These are phyloP conservation scores for Exsudoporus frostii DNA, from an alignment of 768 basidiomycete genomes.

Conservation along the genomic window DNA sequence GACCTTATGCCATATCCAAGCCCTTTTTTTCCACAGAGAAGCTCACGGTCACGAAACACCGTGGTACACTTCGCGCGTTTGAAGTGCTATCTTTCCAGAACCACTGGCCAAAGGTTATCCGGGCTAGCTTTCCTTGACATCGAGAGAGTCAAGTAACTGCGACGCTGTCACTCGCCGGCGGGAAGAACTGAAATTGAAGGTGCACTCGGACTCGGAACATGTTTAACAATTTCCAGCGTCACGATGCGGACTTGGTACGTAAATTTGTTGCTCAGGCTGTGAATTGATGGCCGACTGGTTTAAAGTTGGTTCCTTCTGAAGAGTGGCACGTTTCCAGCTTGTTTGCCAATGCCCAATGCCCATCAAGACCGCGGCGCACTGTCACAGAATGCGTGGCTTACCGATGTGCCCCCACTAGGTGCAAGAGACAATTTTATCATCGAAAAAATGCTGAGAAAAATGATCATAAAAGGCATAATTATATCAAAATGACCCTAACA, in stretches of 20 bases:
- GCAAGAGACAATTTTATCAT: too few relatives aligned
- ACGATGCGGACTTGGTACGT: neutral
- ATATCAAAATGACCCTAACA: too few relatives aligned
- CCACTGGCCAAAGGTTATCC: too few relatives aligned
- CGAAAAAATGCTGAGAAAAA: too few relatives aligned
- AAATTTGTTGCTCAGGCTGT: neutral
- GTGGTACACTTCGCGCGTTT: too few relatives aligned
- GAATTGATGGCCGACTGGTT: neutral
- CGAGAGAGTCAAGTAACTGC: neutral
- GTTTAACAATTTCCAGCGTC: neutral
- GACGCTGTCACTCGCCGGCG: neutral
- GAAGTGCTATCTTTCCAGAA: neutral
- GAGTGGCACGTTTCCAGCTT: neutral
- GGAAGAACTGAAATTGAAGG: neutral
- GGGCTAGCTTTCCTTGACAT: neutral
- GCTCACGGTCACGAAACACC: neutral
- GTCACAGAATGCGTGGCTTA: neutral
- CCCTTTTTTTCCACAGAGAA: neutral
- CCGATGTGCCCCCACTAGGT: too few relatives aligned
- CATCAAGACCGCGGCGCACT: neutral
- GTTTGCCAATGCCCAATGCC: neutral
- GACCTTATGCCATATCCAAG: neutral
- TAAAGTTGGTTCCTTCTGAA: neutral
- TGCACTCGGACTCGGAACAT: neutral
- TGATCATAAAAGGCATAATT: too few relatives aligned